Conservation (phyloP, 1,139 yeast species). For the Pneumocystis murina region DNA sequence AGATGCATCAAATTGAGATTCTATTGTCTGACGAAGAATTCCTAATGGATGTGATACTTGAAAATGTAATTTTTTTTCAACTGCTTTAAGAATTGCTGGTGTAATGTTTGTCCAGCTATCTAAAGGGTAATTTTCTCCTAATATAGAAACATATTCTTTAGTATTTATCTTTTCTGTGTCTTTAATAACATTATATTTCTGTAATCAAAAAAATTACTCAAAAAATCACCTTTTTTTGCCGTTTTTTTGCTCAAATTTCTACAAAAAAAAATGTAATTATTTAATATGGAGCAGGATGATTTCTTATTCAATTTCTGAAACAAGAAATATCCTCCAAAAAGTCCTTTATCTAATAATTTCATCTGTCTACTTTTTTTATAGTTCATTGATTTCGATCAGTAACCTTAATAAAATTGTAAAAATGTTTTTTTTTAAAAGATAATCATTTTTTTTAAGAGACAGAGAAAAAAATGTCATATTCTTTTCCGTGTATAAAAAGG, state of each 20-base stretch:
- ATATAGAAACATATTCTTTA: slow-evolving; percentile 20
- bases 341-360: neutral
- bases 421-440: neutral
- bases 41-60: slow-evolving; percentile 78
- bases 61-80: slow-evolving; percentile 60
- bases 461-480: neutral
- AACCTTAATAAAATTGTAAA: neutral
- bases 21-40: slow-evolving; percentile 60
- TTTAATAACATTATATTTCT: neutral
- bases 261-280: neutral
- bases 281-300: neutral
- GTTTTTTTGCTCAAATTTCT: neutral
- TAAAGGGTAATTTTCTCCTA: slow-evolving; percentile 39
- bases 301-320: neutral
- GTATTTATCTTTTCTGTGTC: neutral
- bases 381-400: neutral
- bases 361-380: neutral
- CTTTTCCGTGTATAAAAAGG: neutral
- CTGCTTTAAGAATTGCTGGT: slow-evolving; percentile 49
- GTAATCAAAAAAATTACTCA: neutral
- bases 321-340: neutral
- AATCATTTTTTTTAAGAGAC: neutral
- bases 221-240: neutral
- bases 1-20: slow-evolving; percentile 35
- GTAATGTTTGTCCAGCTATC: slow-evolving; percentile 85